Percentiles rank a stretch among this genome's conserved stretches.
phyloP scores from a whole-genome alignment of 257 asterid species.

The Salvia rosmarinus region DNA sequence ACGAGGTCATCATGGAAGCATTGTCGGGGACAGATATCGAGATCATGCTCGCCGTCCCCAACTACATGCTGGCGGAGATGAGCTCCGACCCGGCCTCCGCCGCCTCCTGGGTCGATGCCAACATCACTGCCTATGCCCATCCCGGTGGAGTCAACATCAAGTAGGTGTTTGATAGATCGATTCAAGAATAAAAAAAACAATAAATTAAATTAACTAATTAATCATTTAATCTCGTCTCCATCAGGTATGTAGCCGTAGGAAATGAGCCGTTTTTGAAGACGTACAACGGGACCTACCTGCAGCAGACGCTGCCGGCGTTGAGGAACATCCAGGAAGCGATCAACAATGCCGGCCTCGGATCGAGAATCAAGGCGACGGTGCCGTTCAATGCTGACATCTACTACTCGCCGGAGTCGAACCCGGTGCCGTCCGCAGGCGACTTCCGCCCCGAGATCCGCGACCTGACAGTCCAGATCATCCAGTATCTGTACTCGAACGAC shows the following conservation, averaged over 20 bases:
- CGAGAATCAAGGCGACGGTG: constrained; percentile 69
- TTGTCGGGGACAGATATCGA: constrained; percentile 63
- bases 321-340: constrained; percentile 79
- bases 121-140: constrained; percentile 61
- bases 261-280: constrained; percentile 88
- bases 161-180: constrained; percentile 34
- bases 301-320: constrained; percentile 72
- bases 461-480: constrained; percentile 62
- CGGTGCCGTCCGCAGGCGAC: constrained; percentile 88
- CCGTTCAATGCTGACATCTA: constrained; percentile 91
- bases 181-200: no score
- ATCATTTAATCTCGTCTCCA: no score
- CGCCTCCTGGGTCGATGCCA: constrained; percentile 79
- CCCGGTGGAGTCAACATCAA: constrained; percentile 80
- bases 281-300: constrained; percentile 65
- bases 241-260: constrained; percentile 86
- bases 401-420: constrained; percentile 81
- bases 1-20: constrained; percentile 63
- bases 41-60: constrained; percentile 90
- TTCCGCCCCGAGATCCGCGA: constrained; percentile 86
- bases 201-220: no score
- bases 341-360: constrained; percentile 67
- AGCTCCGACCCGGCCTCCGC: constrained; percentile 69
- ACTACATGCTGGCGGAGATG: constrained; percentile 72
- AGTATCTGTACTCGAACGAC: constrained; percentile 58